Evolutionary conservation across 331 rosid species (phyloP).

Genomic region (Ulmus americana): DNA sequence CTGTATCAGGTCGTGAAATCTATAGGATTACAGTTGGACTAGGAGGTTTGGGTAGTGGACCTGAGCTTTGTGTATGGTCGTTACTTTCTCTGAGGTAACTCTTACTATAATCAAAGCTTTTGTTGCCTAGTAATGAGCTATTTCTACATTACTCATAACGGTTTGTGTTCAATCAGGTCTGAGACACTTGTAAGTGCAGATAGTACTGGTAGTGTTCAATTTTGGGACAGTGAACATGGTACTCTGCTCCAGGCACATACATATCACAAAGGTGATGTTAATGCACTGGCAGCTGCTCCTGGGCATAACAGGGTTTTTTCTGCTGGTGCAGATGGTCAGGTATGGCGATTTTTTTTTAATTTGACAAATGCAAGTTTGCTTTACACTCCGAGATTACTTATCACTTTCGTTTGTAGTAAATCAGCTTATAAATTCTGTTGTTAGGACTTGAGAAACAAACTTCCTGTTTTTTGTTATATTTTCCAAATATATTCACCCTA

Average conservation of each 20-base stretch:
- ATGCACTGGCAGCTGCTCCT: constrained; percentile 81
- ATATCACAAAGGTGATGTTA: constrained; percentile 78
- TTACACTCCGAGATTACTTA: no score
- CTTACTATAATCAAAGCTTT: constrained; percentile 1
- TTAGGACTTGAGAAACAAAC: background rate
- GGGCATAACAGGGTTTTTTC: constrained; percentile 76
- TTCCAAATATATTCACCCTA: no score
- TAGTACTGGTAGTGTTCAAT: constrained; percentile 93
- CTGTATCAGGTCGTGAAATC: constrained; percentile 50
- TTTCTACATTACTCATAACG: constrained; percentile 13
- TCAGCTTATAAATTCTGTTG: background rate
- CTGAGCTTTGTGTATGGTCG: constrained; percentile 82
- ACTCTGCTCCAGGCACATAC: constrained; percentile 76
- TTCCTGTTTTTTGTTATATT: background rate
- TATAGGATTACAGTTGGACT: constrained; percentile 83
- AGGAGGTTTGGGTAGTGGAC: constrained; percentile 69
- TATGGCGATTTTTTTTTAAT: constrained; percentile 13
- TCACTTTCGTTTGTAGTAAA: background rate
- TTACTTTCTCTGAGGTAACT: constrained; percentile 71
- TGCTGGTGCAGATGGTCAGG: constrained; percentile 98
- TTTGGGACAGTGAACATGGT: constrained; percentile 84
- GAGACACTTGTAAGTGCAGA: constrained; percentile 97
- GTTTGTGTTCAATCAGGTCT: constrained; percentile 47
- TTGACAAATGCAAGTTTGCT: no score
- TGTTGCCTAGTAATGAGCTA: constrained; percentile 4